Percentiles rank a stretch among this genome's conserved stretches.
Evolutionary conservation across 2,329 filamentous ascomycete species (phyloP).

Genomic region (Colletotrichum tanaceti): DNA sequence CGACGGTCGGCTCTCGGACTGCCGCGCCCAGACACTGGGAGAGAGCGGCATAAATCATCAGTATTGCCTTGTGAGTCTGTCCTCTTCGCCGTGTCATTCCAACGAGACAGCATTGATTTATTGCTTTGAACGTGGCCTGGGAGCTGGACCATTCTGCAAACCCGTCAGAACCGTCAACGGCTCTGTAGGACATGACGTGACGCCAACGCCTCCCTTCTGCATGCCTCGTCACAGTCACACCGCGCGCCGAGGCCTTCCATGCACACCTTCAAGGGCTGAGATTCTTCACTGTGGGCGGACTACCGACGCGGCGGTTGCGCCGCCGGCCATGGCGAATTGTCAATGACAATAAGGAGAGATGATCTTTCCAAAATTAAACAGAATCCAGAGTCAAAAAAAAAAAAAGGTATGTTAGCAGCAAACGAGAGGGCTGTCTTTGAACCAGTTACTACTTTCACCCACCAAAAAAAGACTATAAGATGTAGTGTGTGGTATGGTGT

Average conservation of each 20-base stretch:
- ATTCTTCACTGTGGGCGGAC: no score
- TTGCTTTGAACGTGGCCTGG: neutral
- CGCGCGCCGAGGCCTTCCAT: neutral
- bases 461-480: neutral
- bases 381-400: no score
- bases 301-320: conserved; percentile 7
- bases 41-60: conserved; percentile 20
- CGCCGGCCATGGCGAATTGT: neutral
- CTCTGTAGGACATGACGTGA: neutral
- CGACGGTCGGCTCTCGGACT: conserved; percentile 13
- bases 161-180: neutral
- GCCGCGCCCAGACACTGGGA: neutral
- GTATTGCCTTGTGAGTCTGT: neutral
- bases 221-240: neutral
- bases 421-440: neutral
- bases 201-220: neutral
- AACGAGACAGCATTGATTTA: neutral
- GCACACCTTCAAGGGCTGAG: neutral
- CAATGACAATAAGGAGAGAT: conserved; percentile 3
- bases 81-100: neutral
- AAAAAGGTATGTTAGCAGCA: no score
- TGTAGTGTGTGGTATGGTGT: neutral
- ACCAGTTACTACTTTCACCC: no score
- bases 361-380: conserved; percentile 12
- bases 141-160: neutral